Conservation (phyloP, 1,284 basidiomycete genomes). For the Cerrena zonata region DNA sequence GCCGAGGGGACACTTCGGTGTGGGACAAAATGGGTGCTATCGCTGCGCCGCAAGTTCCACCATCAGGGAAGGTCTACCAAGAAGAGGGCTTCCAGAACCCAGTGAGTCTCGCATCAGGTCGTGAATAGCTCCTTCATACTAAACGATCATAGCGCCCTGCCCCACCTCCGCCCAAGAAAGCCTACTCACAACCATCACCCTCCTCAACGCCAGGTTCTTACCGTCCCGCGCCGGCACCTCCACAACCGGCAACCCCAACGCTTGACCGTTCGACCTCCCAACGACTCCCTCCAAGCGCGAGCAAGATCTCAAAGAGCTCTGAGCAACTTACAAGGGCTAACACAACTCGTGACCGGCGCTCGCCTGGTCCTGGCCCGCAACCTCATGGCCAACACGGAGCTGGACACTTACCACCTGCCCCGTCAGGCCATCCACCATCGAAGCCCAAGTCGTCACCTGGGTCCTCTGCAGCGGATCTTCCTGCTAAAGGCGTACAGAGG, state of each 20-base stretch:
- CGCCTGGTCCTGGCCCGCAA: constrained; percentile 27
- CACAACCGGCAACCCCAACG: constrained; percentile 48
- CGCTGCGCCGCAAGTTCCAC: constrained; percentile 21
- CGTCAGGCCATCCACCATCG: constrained; percentile 6
- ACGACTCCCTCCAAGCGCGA: constrained; percentile 41
- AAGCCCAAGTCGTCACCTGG: constrained; percentile 46
- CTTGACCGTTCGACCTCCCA: constrained; percentile 76
- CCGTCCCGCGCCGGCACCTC: constrained; percentile 64
- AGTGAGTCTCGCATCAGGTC: constrained; percentile 34
- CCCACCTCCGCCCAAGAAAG: constrained; percentile 55
- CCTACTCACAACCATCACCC: constrained; percentile 28
- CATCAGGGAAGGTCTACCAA: constrained; percentile 17
- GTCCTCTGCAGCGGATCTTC: constrained; percentile 50
- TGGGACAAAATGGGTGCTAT: constrained; percentile 76
- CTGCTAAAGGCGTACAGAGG: constrained; percentile 31
- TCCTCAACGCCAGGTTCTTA: constrained; percentile 45
- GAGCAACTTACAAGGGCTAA: constrained; percentile 60
- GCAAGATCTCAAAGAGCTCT: constrained; percentile 42
- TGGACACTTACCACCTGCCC: constrained; percentile 12
- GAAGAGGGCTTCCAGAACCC: constrained; percentile 48
- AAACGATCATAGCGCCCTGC: constrained; percentile 36
- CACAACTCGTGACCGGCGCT: constrained; percentile 53
- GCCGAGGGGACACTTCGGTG: constrained; percentile 57
- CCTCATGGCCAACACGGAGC: constrained; percentile 15
- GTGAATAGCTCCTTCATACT: neutral